phyloP scores from a whole-genome alignment of 345 rosid species.

The Populus simonii region DNA sequence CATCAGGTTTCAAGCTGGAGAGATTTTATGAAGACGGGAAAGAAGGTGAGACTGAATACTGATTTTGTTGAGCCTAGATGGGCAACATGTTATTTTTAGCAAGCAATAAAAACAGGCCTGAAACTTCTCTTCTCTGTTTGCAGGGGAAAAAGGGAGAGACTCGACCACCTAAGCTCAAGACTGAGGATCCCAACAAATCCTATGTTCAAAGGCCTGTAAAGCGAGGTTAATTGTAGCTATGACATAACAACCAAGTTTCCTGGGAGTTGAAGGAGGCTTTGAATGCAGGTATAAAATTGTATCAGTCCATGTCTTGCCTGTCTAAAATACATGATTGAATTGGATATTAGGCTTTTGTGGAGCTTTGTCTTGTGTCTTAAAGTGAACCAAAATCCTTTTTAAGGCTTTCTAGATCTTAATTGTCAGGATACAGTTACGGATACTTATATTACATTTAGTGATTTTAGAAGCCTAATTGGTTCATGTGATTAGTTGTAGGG shows the following conservation, averaged over 20 bases:
- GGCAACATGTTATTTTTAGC: background rate
- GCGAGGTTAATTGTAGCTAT: conserved; percentile 47
- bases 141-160: conserved; percentile 90
- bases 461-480: background rate
- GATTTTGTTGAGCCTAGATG: background rate
- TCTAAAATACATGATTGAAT: background rate
- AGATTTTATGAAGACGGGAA: conserved; percentile 84
- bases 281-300: background rate
- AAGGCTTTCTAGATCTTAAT: background rate
- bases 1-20: conserved; percentile 91
- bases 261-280: background rate
- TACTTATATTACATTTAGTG: background rate
- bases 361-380: background rate
- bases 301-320: background rate
- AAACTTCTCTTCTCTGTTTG: background rate
- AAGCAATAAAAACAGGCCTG: background rate
- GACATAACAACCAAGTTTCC: background rate
- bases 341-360: background rate
- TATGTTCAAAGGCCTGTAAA: conserved; percentile 94
- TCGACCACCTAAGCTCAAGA: conserved; percentile 93
- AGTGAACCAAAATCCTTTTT: background rate
- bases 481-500: no score
- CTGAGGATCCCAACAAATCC: conserved; percentile 96
- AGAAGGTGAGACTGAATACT: conserved; percentile 56
- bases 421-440: background rate